phyloP scores from a whole-genome alignment of 139 green algal genomes.

The Ettlia oleoabundans region DNA sequence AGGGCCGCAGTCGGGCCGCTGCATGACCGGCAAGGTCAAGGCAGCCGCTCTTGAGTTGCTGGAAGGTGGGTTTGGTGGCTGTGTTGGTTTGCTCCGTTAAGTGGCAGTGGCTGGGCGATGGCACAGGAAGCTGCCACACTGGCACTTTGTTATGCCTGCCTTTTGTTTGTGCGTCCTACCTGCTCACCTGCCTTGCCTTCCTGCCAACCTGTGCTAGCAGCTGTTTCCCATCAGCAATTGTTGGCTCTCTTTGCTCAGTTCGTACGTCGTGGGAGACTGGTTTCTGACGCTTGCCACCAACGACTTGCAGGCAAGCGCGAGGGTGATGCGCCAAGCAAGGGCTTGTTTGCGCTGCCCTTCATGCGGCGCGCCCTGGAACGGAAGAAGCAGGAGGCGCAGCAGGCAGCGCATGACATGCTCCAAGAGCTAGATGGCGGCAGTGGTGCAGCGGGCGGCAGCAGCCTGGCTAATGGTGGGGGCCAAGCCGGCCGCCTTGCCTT shows the following conservation, averaged over 20 bases:
- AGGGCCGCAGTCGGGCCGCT: background rate
- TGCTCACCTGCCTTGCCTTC: too few relatives aligned
- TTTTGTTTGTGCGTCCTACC: too few relatives aligned
- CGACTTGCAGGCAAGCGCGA: too few relatives aligned
- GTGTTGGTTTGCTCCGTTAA: too few relatives aligned
- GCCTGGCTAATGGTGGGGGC: background rate
- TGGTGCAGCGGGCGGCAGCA: background rate
- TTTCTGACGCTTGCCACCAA: too few relatives aligned
- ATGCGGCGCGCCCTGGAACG: constrained; percentile 83
- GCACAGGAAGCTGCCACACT: too few relatives aligned
- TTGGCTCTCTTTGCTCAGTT: too few relatives aligned
- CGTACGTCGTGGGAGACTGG: too few relatives aligned
- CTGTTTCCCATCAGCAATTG: too few relatives aligned
- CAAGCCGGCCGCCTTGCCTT: constrained; percentile 35
- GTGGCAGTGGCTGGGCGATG: too few relatives aligned
- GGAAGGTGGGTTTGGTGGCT: constrained; percentile 43
- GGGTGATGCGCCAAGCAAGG: constrained; percentile 59
- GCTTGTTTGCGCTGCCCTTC: constrained; percentile 93
- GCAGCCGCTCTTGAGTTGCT: constrained; percentile 73
- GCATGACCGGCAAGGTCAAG: constrained; percentile 44
- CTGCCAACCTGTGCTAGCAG: too few relatives aligned
- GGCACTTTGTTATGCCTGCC: too few relatives aligned
- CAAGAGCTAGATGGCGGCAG: constrained; percentile 24
- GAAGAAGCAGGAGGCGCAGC: constrained; percentile 46
- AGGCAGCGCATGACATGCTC: constrained; percentile 48